These are phyloP conservation scores for Botryotinia calthae DNA, from an alignment of 2,329 filamentous ascomycete genomes.

Conservation along the genomic window DNA sequence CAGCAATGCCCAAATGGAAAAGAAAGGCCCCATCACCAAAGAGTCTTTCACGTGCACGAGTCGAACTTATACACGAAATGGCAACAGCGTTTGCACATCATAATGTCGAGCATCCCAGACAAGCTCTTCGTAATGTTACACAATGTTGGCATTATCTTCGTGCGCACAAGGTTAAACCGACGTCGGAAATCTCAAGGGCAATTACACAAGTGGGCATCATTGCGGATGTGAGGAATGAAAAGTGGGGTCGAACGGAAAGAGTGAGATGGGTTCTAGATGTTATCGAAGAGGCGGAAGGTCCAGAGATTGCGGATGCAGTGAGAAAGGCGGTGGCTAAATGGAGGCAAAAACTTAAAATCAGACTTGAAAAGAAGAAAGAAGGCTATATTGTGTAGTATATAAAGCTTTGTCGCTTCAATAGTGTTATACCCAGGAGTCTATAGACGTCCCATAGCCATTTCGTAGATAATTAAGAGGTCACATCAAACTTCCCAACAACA, in stretches of 20 bases:
- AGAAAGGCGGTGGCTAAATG: slow-evolving; percentile 26
- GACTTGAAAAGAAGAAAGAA: neutral
- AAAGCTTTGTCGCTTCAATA: neutral
- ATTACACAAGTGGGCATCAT: slow-evolving; percentile 30
- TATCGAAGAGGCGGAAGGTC: slow-evolving; percentile 31
- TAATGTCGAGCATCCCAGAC: slow-evolving; percentile 21
- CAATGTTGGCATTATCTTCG: slow-evolving; percentile 33
- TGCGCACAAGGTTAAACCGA: slow-evolving; percentile 26
- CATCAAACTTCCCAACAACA: neutral
- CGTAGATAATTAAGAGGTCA: neutral
- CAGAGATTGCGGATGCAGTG: slow-evolving; percentile 29
- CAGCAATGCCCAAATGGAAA: slow-evolving; percentile 6
- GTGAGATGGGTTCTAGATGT: slow-evolving; percentile 30
- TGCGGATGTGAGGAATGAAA: slow-evolving; percentile 25
- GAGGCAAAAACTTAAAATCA: slow-evolving; percentile 20
- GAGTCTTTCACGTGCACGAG: slow-evolving; percentile 23
- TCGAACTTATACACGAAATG: slow-evolving; percentile 31
- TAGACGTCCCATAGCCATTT: neutral
- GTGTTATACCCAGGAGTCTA: neutral
- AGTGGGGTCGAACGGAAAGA: slow-evolving; percentile 28
- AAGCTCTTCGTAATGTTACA: slow-evolving; percentile 33
- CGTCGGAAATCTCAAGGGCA: slow-evolving; percentile 28
- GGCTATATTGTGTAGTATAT: neutral
- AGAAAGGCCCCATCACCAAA: slow-evolving; percentile 7
- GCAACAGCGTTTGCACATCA: slow-evolving; percentile 33